Evolutionary conservation across 495 filamentous ascomycete genomes (phyloP).

Genomic region (Neurospora tetraspora): DNA sequence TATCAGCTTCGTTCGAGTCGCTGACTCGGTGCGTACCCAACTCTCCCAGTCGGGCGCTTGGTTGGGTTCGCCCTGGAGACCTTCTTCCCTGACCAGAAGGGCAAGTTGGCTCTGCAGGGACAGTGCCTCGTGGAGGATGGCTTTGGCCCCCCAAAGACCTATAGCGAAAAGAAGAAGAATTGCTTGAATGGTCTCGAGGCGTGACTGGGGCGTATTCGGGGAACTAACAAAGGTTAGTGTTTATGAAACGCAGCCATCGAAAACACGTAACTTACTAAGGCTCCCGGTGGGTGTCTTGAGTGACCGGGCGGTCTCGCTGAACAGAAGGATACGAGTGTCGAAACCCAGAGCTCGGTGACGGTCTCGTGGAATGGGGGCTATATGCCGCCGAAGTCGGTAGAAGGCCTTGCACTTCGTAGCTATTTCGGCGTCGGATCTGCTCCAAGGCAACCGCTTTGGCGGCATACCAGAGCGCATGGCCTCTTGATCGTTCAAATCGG

Average conservation of each 20-base stretch:
- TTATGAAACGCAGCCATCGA: not conserved
- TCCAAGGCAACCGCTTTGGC: conserved; percentile 44
- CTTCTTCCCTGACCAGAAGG: conserved; percentile 44
- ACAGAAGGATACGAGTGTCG: conserved; percentile 42
- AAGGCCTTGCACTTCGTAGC: conserved; percentile 39
- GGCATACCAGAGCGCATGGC: conserved; percentile 62
- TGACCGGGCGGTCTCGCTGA: conserved; percentile 40
- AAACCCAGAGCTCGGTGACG: conserved; percentile 40
- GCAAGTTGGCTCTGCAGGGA: conserved; percentile 44
- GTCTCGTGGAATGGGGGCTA: conserved; percentile 40
- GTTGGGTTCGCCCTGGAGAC: conserved; percentile 32
- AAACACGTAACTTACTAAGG: conserved; percentile 31
- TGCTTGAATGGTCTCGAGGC: conserved; percentile 47
- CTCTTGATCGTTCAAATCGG: conserved; percentile 56
- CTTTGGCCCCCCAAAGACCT: conserved; percentile 46
- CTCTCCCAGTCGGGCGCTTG: conserved; percentile 42
- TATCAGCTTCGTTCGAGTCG: conserved; percentile 47
- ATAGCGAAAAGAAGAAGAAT: conserved; percentile 46
- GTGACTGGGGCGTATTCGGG: conserved; percentile 41
- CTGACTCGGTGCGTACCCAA: conserved; percentile 46
- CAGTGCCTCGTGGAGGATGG: conserved; percentile 46
- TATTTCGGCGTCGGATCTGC: conserved; percentile 43
- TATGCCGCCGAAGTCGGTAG: conserved; percentile 40
- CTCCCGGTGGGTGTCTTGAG: conserved; percentile 41
- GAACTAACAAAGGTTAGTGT: conserved; percentile 25